These are phyloP conservation scores for Crithidia bombi DNA, from an alignment of 208 protist genomes.

Conservation along the genomic window DNA sequence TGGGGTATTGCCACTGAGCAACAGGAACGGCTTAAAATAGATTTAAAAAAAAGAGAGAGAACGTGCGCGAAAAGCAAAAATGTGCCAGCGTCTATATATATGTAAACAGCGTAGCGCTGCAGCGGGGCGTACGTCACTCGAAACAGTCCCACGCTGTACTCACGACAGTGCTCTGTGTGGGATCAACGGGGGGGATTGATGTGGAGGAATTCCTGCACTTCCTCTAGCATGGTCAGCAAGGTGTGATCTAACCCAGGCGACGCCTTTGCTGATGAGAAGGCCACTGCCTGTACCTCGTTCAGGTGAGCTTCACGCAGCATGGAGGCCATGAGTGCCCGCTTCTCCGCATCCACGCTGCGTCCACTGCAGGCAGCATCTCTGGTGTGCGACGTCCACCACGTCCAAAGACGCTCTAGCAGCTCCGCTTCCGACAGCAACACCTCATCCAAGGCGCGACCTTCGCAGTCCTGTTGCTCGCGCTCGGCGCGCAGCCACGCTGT, in stretches of 20 bases:
- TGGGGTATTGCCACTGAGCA: too few species aligned
- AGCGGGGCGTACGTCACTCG: too few species aligned
- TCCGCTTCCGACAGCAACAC: slow-evolving; percentile 17
- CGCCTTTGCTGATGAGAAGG: not conserved
- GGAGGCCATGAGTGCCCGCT: slow-evolving; percentile 5
- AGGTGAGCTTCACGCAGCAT: slow-evolving; percentile 19
- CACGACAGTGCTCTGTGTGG: not conserved
- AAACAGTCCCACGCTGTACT: not conserved
- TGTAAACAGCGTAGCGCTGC: too few species aligned
- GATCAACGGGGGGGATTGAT: not conserved
- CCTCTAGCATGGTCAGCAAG: not conserved
- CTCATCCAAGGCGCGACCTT: not conserved
- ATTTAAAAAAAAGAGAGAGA: not conserved
- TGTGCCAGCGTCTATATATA: too few species aligned
- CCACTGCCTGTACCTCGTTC: not conserved
- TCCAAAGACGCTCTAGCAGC: slow-evolving; percentile 30
- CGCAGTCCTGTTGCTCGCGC: slow-evolving; percentile 16
- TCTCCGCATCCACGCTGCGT: not conserved
- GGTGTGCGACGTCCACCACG: slow-evolving; percentile 25
- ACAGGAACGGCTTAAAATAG: too few species aligned
- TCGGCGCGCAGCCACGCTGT: slow-evolving; percentile 21
- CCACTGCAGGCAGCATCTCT: not conserved
- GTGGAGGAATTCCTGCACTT: slow-evolving; percentile 8
- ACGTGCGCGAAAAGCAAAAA: not conserved
- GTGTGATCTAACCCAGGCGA: not conserved